Percentiles rank a stretch among this genome's conserved stretches.
Evolutionary conservation across 371 early-diverging fungal species (phyloP).

Genomic region (Mucor indicus): DNA sequence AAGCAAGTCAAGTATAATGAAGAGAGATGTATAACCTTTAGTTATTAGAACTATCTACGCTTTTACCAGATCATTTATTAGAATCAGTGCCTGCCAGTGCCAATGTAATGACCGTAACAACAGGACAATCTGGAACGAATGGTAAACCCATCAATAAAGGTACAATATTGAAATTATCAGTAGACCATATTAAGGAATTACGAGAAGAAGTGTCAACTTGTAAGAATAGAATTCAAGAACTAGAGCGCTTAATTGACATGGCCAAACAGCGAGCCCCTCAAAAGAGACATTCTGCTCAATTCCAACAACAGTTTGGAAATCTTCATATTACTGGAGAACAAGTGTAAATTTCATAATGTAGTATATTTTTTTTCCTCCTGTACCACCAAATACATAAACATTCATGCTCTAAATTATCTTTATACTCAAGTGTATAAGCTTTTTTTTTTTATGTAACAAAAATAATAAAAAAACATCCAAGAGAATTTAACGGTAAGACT

Average conservation of each 20-base stretch:
- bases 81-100: constrained; percentile 42
- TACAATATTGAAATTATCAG: constrained; percentile 82
- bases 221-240: constrained; percentile 30
- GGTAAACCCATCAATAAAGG: constrained; percentile 79
- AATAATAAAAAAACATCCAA: constrained; percentile 1
- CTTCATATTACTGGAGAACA: constrained; percentile 28
- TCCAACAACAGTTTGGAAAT: constrained; percentile 31
- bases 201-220: constrained; percentile 30
- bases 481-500: constrained; percentile 89
- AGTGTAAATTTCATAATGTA: too few relatives aligned
- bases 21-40: not conserved
- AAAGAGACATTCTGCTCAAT: constrained; percentile 23
- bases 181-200: constrained; percentile 53
- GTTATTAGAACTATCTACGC: constrained; percentile 65
- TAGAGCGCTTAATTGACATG: constrained; percentile 70
- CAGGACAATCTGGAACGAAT: constrained; percentile 24
- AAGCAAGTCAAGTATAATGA: not conserved
- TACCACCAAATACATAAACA: too few relatives aligned
- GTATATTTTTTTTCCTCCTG: too few relatives aligned
- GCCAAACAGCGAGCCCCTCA: constrained; percentile 23
- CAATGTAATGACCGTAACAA: constrained; percentile 33
- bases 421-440: too few relatives aligned
- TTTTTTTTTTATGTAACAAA: not conserved
- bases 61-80: constrained; percentile 73
- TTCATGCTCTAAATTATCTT: too few relatives aligned